Evolutionary conservation across 805 yeast genomes (phyloP).

Genomic region (Ogataea nakhonphanomensis): DNA sequence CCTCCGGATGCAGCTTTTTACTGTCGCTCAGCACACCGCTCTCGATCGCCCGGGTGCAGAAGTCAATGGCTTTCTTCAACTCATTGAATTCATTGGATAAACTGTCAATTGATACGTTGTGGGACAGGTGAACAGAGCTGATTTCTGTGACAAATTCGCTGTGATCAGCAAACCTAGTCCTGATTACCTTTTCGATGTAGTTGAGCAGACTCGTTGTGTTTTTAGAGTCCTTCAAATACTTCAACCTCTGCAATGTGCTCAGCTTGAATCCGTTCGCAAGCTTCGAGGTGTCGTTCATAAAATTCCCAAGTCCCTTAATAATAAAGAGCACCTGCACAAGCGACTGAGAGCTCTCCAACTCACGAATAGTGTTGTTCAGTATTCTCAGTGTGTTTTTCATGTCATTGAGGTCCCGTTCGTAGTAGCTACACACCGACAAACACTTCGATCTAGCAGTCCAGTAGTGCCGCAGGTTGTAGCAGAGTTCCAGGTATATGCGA

Average conservation of each 20-base stretch:
- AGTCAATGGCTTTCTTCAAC: conserved; percentile 46
- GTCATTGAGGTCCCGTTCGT: conserved; percentile 65
- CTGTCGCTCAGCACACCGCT: conserved; percentile 64
- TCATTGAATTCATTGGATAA: conserved; percentile 58
- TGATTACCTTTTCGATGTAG: conserved; percentile 66
- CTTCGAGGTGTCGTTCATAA: conserved; percentile 70
- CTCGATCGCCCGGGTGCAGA: conserved; percentile 51
- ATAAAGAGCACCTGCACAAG: conserved; percentile 59
- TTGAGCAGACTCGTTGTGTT: conserved; percentile 71
- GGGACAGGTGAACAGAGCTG: conserved; percentile 46
- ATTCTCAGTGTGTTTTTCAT: conserved; percentile 50
- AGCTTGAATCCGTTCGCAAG: conserved; percentile 69
- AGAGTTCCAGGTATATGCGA: conserved; percentile 62
- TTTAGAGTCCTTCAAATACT: conserved; percentile 67
- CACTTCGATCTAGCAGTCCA: conserved; percentile 74
- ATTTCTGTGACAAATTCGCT: conserved; percentile 61
- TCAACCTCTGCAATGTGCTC: conserved; percentile 63
- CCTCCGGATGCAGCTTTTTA: conserved; percentile 62
- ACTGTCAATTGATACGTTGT: conserved; percentile 62
- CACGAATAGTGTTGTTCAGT: conserved; percentile 57
- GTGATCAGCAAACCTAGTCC: conserved; percentile 63
- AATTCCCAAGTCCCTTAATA: conserved; percentile 71
- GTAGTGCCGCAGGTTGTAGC: conserved; percentile 63
- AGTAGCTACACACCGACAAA: conserved; percentile 49
- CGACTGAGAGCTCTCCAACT: conserved; percentile 48